Base-by-base conservation (phyloP, 257 asterid species). In the Gentiana straminea region DNA sequence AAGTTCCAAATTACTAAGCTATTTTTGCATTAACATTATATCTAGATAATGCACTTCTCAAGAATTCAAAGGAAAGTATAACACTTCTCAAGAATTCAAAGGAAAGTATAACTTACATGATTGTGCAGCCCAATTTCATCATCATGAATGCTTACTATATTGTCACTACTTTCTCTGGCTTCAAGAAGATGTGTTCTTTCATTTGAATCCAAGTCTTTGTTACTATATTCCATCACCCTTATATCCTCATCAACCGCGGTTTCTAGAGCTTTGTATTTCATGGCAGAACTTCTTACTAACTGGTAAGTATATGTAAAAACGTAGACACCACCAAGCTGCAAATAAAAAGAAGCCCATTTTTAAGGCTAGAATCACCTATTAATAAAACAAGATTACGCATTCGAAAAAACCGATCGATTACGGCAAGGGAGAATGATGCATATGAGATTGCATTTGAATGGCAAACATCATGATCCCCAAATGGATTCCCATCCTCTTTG, bases 401-500 rank as follows among this genome's bases (percentile, higher is more conserved):
- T 6, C 39, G 35, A 15, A 3, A 24, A 52, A 58, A 33, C 46
- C 38, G 36, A 3, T 35, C 4, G 7, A 83, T 70, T 67, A 83
- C 97, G 4, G 94, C 97, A 95, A 89, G 81, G 24, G 97, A 89
- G 70, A 89, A 84, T 59, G 97, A 86, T 53, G 77, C 86, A 61
- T 89, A 89, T 3, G 97, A 83, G 50, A 89, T 75, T 13, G 87
- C 92, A 51, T 37, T 32, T 1, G 75, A 49, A 44, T 79, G 53
- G 72, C 97, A 89, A 51, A 43, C 63, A 8, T 32, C 8, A 64
- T 65, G 83, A 54, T 83, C 92, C 7, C 97, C 97, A 55, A 89
- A 89, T 9, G 97, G 97, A 65, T 73, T 83, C 3, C 87, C 87
- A 38, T 70, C 70, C 75, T 89, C 86, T 35, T 73, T 58, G 69